These are phyloP conservation scores for Starmerella bombi DNA, from an alignment of 805 yeast species.

Conservation along the genomic window DNA sequence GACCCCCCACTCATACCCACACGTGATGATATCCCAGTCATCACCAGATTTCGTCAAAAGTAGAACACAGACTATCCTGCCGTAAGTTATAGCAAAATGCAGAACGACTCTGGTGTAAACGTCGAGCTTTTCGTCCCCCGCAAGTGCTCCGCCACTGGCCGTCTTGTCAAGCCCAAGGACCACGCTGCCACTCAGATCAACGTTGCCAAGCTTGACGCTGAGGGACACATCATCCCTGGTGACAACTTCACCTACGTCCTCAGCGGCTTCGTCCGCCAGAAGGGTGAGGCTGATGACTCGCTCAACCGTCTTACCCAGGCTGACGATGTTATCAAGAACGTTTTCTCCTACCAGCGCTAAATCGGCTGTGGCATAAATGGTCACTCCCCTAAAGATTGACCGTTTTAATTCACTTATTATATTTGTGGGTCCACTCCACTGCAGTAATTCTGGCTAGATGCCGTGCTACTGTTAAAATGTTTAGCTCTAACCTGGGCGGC, in stretches of 20 bases:
- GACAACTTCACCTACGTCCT: constrained; percentile 89
- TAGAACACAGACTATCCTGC: not conserved
- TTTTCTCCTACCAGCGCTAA: constrained; percentile 31
- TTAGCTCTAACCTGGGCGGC: too few relatives aligned
- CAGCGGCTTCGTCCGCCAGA: constrained; percentile 92
- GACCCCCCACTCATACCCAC: not conserved
- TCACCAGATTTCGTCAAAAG: not conserved
- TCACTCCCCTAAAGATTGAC: not conserved
- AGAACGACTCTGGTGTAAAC: constrained; percentile 99
- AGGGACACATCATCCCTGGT: constrained; percentile 89
- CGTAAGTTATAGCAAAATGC: constrained; percentile 48
- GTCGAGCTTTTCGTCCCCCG: constrained; percentile 99
- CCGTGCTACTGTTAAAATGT: too few relatives aligned
- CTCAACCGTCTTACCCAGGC: constrained; percentile 98
- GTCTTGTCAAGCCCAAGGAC: constrained; percentile 99
- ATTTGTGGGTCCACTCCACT: not conserved
- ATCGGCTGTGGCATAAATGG: too few relatives aligned
- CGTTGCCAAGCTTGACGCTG: constrained; percentile 95
- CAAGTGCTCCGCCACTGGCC: constrained; percentile 99
- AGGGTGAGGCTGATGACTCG: constrained; percentile 99
- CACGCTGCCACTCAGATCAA: constrained; percentile 98
- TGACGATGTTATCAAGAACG: constrained; percentile 91
- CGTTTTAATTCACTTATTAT: not conserved
- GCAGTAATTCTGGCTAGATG: too few relatives aligned
- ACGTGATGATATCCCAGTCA: not conserved